Percentiles rank a stretch among this genome's conserved stretches.
Conservation (phyloP, 2,329 filamentous ascomycete species). For the Sporothrix curviconia region DNA sequence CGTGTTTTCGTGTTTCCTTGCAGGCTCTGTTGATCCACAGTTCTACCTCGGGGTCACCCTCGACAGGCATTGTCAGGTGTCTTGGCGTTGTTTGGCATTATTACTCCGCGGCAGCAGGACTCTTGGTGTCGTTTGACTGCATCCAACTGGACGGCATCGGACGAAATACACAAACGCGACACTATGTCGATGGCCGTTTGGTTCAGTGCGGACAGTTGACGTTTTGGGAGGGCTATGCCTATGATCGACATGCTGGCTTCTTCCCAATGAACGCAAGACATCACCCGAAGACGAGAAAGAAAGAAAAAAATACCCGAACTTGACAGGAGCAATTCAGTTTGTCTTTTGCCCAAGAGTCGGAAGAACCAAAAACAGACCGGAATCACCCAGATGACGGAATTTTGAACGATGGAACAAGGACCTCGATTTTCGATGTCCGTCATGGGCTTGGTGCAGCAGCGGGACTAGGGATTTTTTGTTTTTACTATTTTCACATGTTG, state of each 20-base stretch:
- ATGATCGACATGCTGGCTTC: no score
- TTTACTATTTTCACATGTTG: conserved; percentile 13
- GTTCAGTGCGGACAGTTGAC: no score
- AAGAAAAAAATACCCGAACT: conserved; percentile 2
- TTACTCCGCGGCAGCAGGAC: not conserved
- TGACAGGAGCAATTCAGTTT: conserved; percentile 20
- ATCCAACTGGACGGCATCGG: no score
- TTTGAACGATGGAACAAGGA: no score
- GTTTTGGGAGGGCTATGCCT: no score
- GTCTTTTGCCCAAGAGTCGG: conserved; percentile 10
- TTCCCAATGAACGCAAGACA: not conserved
- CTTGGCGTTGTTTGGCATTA: conserved; percentile 20
- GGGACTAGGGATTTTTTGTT: conserved; percentile 6
- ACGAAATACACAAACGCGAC: no score
- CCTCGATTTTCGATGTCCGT: no score
- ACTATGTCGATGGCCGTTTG: no score
- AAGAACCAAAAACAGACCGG: conserved; percentile 4
- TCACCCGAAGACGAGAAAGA: not conserved
- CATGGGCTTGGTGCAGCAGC: not conserved
- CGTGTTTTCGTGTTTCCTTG: not conserved
- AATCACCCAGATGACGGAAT: not conserved
- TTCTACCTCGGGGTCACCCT: conserved; percentile 17
- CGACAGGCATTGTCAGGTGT: conserved; percentile 25
- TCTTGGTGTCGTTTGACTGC: no score
- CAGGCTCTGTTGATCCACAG: not conserved